These are phyloP conservation scores for Chlamydomonas applanata DNA, from an alignment of 139 green algal species.

Conservation along the genomic window DNA sequence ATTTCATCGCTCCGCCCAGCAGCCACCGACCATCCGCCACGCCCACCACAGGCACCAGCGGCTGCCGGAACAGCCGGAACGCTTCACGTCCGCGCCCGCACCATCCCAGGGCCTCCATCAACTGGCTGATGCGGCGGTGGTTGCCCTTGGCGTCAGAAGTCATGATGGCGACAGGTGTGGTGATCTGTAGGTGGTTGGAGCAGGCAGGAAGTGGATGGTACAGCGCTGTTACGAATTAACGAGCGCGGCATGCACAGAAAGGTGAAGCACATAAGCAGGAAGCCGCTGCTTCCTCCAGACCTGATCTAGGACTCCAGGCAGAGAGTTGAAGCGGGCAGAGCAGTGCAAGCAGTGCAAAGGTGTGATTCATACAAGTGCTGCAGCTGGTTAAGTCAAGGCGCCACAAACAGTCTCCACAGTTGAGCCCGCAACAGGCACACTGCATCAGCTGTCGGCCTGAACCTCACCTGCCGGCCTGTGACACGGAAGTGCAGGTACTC, in stretches of 20 bases:
- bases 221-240: too few relatives aligned
- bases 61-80: conserved; percentile 90
- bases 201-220: too few relatives aligned
- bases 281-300: too few relatives aligned
- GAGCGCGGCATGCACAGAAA: too few relatives aligned
- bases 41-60: conserved; percentile 88
- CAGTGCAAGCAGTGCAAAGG: neutral
- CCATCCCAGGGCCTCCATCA: conserved; percentile 69
- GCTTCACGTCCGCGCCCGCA: conserved; percentile 75
- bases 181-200: too few relatives aligned
- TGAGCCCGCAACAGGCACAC: neutral
- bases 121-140: conserved; percentile 68
- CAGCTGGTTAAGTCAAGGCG: too few relatives aligned
- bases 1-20: conserved; percentile 51
- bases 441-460: neutral
- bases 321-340: too few relatives aligned
- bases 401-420: too few relatives aligned
- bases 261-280: too few relatives aligned
- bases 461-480: conserved; percentile 64
- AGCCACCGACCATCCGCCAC: conserved; percentile 74
- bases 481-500: conserved; percentile 94
- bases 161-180: conserved; percentile 96
- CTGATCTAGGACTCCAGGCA: too few relatives aligned
- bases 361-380: too few relatives aligned
- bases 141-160: conserved; percentile 96